Conservation (phyloP, 73 alveolate genomes). For the Blepharisma japonicum region DNA sequence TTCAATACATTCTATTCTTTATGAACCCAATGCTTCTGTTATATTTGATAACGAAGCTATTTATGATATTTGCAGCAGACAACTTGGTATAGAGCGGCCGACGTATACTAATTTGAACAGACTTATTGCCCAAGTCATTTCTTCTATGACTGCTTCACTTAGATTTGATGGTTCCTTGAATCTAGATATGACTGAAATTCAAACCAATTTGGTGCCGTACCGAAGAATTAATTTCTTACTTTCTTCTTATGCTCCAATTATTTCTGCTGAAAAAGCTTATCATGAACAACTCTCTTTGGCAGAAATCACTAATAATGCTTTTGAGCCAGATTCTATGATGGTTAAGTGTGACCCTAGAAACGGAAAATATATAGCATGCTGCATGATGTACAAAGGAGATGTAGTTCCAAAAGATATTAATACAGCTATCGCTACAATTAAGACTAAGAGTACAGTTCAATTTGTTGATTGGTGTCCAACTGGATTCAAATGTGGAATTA, state of each 20-base stretch:
- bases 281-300: conserved; percentile 31
- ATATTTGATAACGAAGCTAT: conserved; percentile 61
- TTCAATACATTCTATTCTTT: conserved; percentile 12
- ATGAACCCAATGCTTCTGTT: conserved; percentile 31
- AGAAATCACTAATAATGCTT: conserved; percentile 39
- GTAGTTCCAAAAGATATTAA: conserved; percentile 70
- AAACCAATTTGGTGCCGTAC: conserved; percentile 53
- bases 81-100: conserved; percentile 42
- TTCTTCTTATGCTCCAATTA: conserved; percentile 56
- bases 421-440: conserved; percentile 65
- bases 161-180: conserved; percentile 68
- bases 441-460: conserved; percentile 93
- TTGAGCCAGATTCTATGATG: conserved; percentile 36
- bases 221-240: conserved; percentile 60
- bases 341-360: conserved; percentile 40
- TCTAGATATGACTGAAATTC: conserved; percentile 56
- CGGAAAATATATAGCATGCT: conserved; percentile 54
- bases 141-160: conserved; percentile 33
- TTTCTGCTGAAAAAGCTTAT: conserved; percentile 53
- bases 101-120: conserved; percentile 36
- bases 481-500: conserved; percentile 96
- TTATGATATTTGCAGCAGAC: conserved; percentile 50
- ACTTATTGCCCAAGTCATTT: conserved; percentile 52
- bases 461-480: conserved; percentile 99
- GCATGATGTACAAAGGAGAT: conserved; percentile 56